A percentile compares a stretch with the other conserved stretches of the same genome.
phyloP scores from a whole-genome alignment of 2,329 filamentous ascomycete genomes.

The Lachnellula cervina region DNA sequence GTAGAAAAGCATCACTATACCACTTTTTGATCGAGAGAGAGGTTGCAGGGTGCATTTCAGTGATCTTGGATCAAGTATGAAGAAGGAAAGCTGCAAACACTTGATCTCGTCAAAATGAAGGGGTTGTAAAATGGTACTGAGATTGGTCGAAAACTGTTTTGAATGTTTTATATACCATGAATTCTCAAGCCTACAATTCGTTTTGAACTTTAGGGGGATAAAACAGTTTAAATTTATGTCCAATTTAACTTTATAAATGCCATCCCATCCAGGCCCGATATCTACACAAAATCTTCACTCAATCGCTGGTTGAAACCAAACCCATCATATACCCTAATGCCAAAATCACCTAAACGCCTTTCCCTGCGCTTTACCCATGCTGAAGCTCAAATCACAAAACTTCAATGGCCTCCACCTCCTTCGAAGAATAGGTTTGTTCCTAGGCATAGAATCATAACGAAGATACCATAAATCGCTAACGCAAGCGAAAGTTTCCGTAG shows the following conservation, averaged over 20 bases:
- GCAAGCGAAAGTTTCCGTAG: slow-evolving; percentile 70
- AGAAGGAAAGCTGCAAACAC: too few relatives aligned
- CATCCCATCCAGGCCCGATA: background rate
- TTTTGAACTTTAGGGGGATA: background rate
- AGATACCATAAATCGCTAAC: slow-evolving; percentile 74
- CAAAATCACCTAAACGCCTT: background rate
- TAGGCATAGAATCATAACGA: slow-evolving; percentile 88
- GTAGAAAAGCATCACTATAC: too few relatives aligned
- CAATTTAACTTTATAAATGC: background rate
- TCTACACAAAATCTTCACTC: background rate
- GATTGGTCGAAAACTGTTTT: background rate
- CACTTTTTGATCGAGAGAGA: too few relatives aligned
- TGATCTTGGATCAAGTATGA: too few relatives aligned
- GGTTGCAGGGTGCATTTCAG: too few relatives aligned
- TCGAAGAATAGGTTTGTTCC: slow-evolving; percentile 79
- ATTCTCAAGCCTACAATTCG: background rate
- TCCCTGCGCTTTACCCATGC: background rate
- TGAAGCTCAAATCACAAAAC: background rate
- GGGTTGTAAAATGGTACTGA: background rate
- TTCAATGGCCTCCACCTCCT: slow-evolving; percentile 50
- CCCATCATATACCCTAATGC: background rate
- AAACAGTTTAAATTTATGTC: background rate
- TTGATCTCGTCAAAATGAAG: too few relatives aligned
- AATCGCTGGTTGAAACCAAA: background rate
- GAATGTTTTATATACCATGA: background rate